Conservation (phyloP, 1,139 yeast genomes). For the Yamadazyma friedrichii region DNA sequence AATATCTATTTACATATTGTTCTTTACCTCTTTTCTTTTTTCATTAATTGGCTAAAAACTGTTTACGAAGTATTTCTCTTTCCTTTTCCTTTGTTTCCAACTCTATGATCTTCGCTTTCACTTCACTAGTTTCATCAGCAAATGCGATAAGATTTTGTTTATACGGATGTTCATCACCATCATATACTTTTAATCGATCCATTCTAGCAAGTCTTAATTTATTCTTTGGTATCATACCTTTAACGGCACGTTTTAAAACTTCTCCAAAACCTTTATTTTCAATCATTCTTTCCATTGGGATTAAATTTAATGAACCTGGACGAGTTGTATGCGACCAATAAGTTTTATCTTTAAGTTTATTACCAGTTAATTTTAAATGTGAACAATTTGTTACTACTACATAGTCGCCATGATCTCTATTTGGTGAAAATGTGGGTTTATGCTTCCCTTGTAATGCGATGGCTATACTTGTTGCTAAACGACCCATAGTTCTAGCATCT, state of each 20-base stretch:
- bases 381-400: slow-evolving; percentile 95
- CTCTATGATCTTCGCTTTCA: slow-evolving; percentile 38
- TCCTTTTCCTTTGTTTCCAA: slow-evolving; percentile 38
- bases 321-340: slow-evolving; percentile 89
- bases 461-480: slow-evolving; percentile 88
- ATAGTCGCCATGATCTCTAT: slow-evolving; percentile 90
- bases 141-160: slow-evolving; percentile 78
- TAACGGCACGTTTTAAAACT: slow-evolving; percentile 78
- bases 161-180: slow-evolving; percentile 88
- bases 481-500: slow-evolving; percentile 84
- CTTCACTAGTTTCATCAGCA: slow-evolving; percentile 73
- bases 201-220: slow-evolving; percentile 75
- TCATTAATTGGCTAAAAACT: slow-evolving; percentile 28
- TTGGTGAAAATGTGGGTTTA: slow-evolving; percentile 78
- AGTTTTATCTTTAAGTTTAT: slow-evolving; percentile 76
- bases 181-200: slow-evolving; percentile 81
- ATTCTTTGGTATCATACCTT: slow-evolving; percentile 95
- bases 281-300: slow-evolving; percentile 76
- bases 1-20: slow-evolving; percentile 13
- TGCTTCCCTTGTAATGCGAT: slow-evolving; percentile 90
- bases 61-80: slow-evolving; percentile 34
- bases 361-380: slow-evolving; percentile 76
- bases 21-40: too few species aligned
- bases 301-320: slow-evolving; percentile 85
- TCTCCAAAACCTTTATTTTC: slow-evolving; percentile 85